These are phyloP conservation scores for Eucalyptus regnans DNA, from an alignment of 345 rosid genomes.

Conservation along the genomic window DNA sequence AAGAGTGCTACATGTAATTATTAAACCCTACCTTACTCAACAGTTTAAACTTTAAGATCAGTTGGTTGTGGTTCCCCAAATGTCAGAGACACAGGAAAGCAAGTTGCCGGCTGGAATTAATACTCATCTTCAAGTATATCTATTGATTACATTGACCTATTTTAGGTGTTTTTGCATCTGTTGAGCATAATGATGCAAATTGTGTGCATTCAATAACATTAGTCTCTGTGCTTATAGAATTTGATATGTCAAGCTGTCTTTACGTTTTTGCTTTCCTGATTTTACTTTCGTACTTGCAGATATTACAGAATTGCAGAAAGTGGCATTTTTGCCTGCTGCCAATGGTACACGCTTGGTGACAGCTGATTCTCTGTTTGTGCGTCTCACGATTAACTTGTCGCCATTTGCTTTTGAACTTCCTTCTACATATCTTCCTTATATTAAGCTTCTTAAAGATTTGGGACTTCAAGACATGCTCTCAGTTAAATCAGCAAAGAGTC, in stretches of 20 bases:
- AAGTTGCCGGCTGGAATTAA: neutral
- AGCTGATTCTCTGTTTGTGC: slow-evolving; percentile 65
- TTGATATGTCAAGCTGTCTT: neutral
- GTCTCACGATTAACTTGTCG: slow-evolving; percentile 64
- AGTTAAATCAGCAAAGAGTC: slow-evolving; percentile 52
- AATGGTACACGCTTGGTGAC: slow-evolving; percentile 89
- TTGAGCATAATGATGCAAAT: neutral
- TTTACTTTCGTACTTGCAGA: slow-evolving; percentile 26
- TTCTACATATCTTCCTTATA: slow-evolving; percentile 58
- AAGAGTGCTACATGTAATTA: neutral
- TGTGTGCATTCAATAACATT: neutral
- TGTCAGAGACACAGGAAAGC: neutral
- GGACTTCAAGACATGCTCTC: slow-evolving; percentile 82
- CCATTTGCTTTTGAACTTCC: slow-evolving; percentile 96
- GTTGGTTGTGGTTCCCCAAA: neutral
- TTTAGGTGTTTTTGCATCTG: neutral
- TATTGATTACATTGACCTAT: neutral
- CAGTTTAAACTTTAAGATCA: neutral
- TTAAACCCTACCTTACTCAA: neutral
- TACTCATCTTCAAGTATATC: neutral
- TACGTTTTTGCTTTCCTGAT: neutral
- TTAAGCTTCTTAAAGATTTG: slow-evolving; percentile 72
- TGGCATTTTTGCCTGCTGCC: slow-evolving; percentile 89
- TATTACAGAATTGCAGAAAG: slow-evolving; percentile 48
- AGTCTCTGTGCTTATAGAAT: neutral